Base-by-base conservation (phyloP, 805 yeast genomes). In the Candida boidinii region DNA sequence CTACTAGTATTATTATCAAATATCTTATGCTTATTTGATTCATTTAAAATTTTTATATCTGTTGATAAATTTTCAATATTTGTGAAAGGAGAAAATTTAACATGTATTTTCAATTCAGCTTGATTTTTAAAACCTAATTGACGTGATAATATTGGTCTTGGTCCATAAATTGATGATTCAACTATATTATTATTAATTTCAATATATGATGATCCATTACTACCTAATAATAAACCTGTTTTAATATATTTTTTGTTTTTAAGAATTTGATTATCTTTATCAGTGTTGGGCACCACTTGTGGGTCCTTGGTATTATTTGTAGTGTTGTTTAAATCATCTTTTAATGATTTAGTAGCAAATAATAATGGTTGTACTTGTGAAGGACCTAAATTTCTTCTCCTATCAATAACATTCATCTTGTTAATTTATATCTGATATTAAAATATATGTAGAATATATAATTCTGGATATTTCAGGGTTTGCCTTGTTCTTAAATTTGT, bases 371-470 rank as follows among this genome's bases (percentile, higher is more conserved):
- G 66, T 1, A 83, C 83, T 42, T 73, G 77, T 1, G 70, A 50
- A 1, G 96, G 96, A 0, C 95, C 96, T 21, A 82, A 49, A n/a
- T 87, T 65, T 53, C 96, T 70, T 66, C 95, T 74, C 65, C 95
- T 73, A 51, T 90, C 96, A 27, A 58, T 54, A 18, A 63, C 43
- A 34, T 54, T 60, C 68, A 63, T 65, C 31, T 35, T 29, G 25
- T 9, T 25, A 23, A n/a, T n/a, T n/a, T n/a, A n/a, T n/a, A n/a
- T n/a, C n/a, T n/a, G n/a, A n/a, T n/a, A n/a, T n/a, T n/a, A n/a
- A n/a, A n/a, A n/a, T n/a, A n/a, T n/a, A n/a, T n/a, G n/a, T n/a
- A n/a, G n/a, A n/a, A n/a, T n/a, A n/a, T n/a, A n/a, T n/a, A n/a
- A n/a, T n/a, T n/a, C n/a, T n/a, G n/a, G n/a, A n/a, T n/a, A n/a